Percentiles rank a stretch among this genome's conserved stretches.
Conservation (phyloP, 345 rosid genomes). For the Brassica nigra region DNA sequence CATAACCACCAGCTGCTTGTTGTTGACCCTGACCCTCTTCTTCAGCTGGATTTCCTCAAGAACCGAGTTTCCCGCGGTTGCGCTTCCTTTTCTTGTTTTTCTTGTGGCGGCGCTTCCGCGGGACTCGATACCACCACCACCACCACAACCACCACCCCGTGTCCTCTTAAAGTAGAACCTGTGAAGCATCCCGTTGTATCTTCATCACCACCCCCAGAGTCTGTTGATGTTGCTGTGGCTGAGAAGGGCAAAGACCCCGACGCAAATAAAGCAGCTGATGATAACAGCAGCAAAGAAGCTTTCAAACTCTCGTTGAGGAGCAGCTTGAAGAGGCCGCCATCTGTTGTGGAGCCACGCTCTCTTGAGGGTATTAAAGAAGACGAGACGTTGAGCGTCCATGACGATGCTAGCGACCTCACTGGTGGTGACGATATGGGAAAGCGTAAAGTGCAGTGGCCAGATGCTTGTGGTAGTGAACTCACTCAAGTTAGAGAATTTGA, state of each 20-base stretch:
- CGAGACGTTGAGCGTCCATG: conserved; percentile 42
- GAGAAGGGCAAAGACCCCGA: conserved; percentile 45
- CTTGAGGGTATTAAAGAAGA: conserved; percentile 48
- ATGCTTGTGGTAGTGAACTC: conserved; percentile 88
- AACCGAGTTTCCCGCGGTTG: conserved; percentile 74
- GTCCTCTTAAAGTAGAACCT: conserved; percentile 82
- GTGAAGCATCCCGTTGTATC: conserved; percentile 50
- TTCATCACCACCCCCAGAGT: conserved; percentile 47
- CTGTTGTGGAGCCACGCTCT: conserved; percentile 38
- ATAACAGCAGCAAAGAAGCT: conserved; percentile 49
- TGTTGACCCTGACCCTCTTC: background rate
- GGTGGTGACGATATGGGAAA: conserved; percentile 33
- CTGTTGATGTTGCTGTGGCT: conserved; percentile 41
- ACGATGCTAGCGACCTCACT: conserved; percentile 41
- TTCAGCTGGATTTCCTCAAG: conserved; percentile 91
- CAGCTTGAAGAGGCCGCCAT: conserved; percentile 67
- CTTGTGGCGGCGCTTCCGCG: conserved; percentile 51
- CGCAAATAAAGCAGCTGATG: conserved; percentile 33
- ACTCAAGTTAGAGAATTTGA: conserved; percentile 90
- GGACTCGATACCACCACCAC: conserved; percentile 52
- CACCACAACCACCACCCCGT: conserved; percentile 37
- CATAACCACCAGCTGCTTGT: background rate
- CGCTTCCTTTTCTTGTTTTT: background rate
- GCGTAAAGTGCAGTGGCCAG: conserved; percentile 96
- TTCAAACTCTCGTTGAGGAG: conserved; percentile 61